phyloP scores from a whole-genome alignment of 192 early-diverging fungal genomes.

The Diversispora epigaea region DNA sequence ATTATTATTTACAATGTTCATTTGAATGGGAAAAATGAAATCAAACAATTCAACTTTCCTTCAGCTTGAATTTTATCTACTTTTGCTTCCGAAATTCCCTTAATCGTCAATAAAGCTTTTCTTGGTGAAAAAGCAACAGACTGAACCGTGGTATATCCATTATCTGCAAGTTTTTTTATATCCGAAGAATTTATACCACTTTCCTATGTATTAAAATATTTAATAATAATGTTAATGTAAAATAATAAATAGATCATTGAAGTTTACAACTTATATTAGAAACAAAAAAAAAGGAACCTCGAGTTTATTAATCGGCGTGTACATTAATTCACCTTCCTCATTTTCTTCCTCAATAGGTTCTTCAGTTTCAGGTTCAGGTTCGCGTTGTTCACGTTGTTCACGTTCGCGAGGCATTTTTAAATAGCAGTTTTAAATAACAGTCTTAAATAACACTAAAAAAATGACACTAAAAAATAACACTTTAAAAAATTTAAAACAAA shows the following conservation, averaged over 20 bases:
- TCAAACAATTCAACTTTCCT: conserved; percentile 46
- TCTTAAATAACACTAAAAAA: too few relatives aligned
- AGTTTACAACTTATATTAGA: too few relatives aligned
- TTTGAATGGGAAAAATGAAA: neutral
- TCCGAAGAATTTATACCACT: conserved; percentile 67
- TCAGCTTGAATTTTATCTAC: conserved; percentile 93
- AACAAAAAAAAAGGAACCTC: too few relatives aligned
- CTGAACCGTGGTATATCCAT: conserved; percentile 89
- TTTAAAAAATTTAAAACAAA: too few relatives aligned
- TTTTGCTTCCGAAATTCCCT: conserved; percentile 94
- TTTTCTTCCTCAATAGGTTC: too few relatives aligned
- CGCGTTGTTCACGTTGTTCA: too few relatives aligned
- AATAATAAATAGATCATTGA: neutral
- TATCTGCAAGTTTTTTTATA: conserved; percentile 83
- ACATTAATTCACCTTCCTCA: too few relatives aligned
- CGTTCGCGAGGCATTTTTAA: too few relatives aligned
- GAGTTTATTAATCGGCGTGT: too few relatives aligned
- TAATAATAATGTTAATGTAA: neutral
- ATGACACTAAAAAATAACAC: too few relatives aligned
- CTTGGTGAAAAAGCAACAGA: conserved; percentile 90
- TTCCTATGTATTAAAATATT: conserved; percentile 43
- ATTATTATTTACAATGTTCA: neutral
- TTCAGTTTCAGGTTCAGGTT: too few relatives aligned
- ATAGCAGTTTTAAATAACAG: too few relatives aligned
- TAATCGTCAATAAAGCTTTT: conserved; percentile 82